Percentiles rank a stretch among this genome's conserved stretches.
These are phyloP conservation scores for Metahyphopichia silvanorum DNA, from an alignment of 805 yeast species.

Conservation along the genomic window DNA sequence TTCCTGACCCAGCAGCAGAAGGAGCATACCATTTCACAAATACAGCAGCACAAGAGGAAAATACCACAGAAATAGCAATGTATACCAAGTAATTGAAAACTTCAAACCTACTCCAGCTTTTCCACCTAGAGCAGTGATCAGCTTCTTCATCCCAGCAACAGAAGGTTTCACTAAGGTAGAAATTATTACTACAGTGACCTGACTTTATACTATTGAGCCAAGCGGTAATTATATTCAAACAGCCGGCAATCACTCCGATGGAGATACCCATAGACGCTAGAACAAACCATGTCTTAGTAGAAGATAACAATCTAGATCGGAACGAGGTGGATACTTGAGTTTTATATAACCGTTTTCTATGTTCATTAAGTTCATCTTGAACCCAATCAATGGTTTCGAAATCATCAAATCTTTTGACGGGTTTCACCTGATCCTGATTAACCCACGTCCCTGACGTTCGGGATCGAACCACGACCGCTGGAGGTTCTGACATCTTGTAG, in stretches of 20 bases:
- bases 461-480: constrained; percentile 16
- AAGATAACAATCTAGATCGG: constrained; percentile 24
- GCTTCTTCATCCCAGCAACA: constrained; percentile 68
- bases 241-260: constrained; percentile 83
- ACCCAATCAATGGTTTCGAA: constrained; percentile 72
- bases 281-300: constrained; percentile 65
- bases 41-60: constrained; percentile 64
- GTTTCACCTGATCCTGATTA: constrained; percentile 30
- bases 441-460: constrained; percentile 36
- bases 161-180: constrained; percentile 68
- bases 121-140: constrained; percentile 64
- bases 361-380: constrained; percentile 54
- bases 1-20: constrained; percentile 95
- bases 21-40: constrained; percentile 76
- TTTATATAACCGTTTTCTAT: constrained; percentile 28
- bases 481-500: no score
- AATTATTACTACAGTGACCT: constrained; percentile 72
- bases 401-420: constrained; percentile 52
- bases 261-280: constrained; percentile 70
- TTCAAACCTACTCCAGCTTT: constrained; percentile 50
- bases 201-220: constrained; percentile 76
- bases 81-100: constrained; percentile 55
- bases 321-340: constrained; percentile 13
- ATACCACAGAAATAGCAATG: constrained; percentile 52
- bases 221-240: constrained; percentile 76